Percentiles rank a stretch among this genome's conserved stretches.
Conservation (phyloP, 345 rosid species). For the Geranium rotundifolium region DNA sequence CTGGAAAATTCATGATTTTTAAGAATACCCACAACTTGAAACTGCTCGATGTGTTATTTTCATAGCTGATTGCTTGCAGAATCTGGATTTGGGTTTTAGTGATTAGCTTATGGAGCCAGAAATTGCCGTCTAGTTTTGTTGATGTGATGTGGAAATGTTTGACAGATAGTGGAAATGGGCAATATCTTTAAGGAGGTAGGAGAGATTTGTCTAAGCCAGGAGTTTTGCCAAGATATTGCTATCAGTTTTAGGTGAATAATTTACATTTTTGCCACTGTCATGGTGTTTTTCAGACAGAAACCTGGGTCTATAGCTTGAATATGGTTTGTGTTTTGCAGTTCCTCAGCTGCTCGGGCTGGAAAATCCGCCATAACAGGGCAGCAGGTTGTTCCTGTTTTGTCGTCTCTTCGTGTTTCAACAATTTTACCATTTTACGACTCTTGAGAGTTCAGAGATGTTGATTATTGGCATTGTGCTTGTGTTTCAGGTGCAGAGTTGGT, state of each 20-base stretch:
- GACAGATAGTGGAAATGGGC: conserved; percentile 66
- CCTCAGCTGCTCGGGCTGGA: conserved; percentile 34
- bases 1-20: no score
- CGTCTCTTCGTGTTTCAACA: background rate
- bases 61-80: no score
- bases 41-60: no score
- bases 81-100: background rate
- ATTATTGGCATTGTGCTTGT: conserved; percentile 4
- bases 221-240: conserved; percentile 57
- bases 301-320: background rate
- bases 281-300: background rate
- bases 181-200: conserved; percentile 52
- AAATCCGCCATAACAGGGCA: conserved; percentile 53
- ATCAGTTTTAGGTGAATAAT: conserved; percentile 40
- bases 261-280: background rate
- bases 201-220: conserved; percentile 33
- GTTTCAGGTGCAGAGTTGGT: conserved; percentile 59
- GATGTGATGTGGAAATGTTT: background rate
- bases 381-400: conserved; percentile 35
- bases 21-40: no score
- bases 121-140: background rate
- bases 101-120: background rate
- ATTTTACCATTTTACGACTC: background rate
- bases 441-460: background rate
- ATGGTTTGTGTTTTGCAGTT: conserved; percentile 28